phyloP scores from a whole-genome alignment of 1,284 basidiomycete species.

The Athelia psychrophila region DNA sequence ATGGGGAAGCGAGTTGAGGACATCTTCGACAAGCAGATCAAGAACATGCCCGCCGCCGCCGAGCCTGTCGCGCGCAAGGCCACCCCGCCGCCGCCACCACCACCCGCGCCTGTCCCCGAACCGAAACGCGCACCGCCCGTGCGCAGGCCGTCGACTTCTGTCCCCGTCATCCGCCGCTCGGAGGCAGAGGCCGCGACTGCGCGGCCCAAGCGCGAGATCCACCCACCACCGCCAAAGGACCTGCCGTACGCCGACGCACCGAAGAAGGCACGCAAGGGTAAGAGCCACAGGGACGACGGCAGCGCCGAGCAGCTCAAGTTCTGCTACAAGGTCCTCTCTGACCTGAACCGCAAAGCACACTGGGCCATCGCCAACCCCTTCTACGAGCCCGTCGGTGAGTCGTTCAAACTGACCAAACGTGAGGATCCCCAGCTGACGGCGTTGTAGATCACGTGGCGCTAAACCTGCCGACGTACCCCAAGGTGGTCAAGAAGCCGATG shows the following conservation, averaged over 20 bases:
- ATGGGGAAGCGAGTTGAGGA: constrained; percentile 84
- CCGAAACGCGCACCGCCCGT: constrained; percentile 46
- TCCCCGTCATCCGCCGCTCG: constrained; percentile 75
- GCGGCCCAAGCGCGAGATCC: constrained; percentile 97
- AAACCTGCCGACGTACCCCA: constrained; percentile 84
- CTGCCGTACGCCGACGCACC: constrained; percentile 78
- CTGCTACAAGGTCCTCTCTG: constrained; percentile 72
- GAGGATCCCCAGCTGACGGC: constrained; percentile 5
- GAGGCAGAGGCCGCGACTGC: constrained; percentile 51
- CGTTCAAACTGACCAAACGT: background rate
- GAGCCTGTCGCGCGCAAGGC: constrained; percentile 51
- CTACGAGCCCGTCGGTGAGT: constrained; percentile 89
- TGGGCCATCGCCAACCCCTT: constrained; percentile 80
- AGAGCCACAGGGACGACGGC: constrained; percentile 62
- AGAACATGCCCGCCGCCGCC: constrained; percentile 74
- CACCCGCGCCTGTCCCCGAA: constrained; percentile 21
- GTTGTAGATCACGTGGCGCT: constrained; percentile 69
- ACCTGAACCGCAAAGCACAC: constrained; percentile 81
- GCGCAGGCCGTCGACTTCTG: constrained; percentile 72
- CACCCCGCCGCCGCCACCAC: constrained; percentile 31
- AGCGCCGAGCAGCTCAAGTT: constrained; percentile 88
- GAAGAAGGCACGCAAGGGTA: constrained; percentile 64
- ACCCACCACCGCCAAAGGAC: constrained; percentile 92
- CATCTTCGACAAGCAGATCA: constrained; percentile 87
- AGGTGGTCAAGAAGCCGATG: constrained; percentile 93